Evolutionary conservation across 1,139 yeast genomes (phyloP), one percentile per base, ranked within the genome.

Genomic region (Pichia terricola): DNA sequence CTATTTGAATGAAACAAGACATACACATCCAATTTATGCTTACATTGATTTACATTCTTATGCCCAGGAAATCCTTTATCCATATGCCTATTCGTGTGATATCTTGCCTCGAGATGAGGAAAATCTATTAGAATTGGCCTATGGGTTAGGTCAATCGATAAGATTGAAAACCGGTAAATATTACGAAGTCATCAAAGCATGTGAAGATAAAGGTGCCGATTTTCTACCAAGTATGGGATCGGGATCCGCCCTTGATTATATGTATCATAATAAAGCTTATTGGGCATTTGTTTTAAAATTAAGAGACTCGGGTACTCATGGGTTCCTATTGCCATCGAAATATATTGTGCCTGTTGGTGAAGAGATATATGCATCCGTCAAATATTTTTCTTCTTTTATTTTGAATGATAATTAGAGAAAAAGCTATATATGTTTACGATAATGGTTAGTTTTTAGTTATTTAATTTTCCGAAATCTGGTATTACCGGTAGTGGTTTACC

Each of bases 231-330:
- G 80, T 35, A 67, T 81, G 58, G 91, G 94, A 4, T 72, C 89
- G 3, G 96, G 96, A 3, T 77, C 88, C 9, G 81, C 86, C 1
- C 69, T 87, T 56, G 95, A 86, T 58, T 86, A 71, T 60, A 83
- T 86, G 91, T 85, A 86, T 59, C 87, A 82, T 60, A 74, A 80
- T 56, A 74, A 79, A 49, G 94, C 94, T 1, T 76, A 69, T 56
- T 85, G 91, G 88, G 94, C 95, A 1, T 83, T 79, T 64, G 94
- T 84, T 56, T 65, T 86, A 48, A 84, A 86, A 61, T 68, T 87
- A 48, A 72, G 96, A 55, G 95, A 86, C 60, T 76, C 83, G 26
- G 95, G 95, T 1, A 74, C 76, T 45, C 89, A 82, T 58, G 96
- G 96, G 1, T 87, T 85, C 59, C 68, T 87, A 52, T 68, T 86